Conservation (phyloP, 2,329 filamentous ascomycete genomes). For the Monosporascus sp. region DNA sequence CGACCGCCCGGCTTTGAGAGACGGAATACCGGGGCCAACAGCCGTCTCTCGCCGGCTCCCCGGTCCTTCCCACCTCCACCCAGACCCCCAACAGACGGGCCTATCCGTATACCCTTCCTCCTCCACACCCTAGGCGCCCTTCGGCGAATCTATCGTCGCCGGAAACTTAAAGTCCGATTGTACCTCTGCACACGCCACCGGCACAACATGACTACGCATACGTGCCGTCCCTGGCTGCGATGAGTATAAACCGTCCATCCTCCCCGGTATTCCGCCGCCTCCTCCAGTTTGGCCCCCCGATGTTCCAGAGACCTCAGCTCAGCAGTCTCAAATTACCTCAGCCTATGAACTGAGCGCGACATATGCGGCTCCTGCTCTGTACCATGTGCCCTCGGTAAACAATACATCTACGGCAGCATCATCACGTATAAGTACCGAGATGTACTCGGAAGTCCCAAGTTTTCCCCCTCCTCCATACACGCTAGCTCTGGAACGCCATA, state of each 20-base stretch:
- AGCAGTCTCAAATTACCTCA: background rate
- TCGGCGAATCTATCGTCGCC: slow-evolving; percentile 2
- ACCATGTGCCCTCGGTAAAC: background rate
- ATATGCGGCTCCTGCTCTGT: background rate
- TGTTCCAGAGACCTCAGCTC: background rate
- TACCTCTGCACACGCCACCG: background rate
- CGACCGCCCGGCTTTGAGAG: slow-evolving; percentile 11
- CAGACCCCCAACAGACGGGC: slow-evolving; percentile 4
- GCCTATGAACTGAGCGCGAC: background rate
- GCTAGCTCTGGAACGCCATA: background rate
- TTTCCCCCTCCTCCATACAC: slow-evolving; percentile 6
- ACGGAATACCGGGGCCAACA: background rate
- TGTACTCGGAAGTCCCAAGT: background rate
- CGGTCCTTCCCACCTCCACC: slow-evolving; percentile 1
- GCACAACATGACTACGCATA: background rate
- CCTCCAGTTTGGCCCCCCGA: background rate
- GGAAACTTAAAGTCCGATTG: background rate
- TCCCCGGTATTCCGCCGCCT: background rate
- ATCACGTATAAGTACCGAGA: background rate
- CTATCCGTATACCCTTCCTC: slow-evolving; percentile 7
- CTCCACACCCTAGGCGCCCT: slow-evolving; percentile 12
- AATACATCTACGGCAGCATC: background rate
- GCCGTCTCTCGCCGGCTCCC: background rate
- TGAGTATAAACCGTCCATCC: background rate
- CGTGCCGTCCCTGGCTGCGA: background rate